Conservation (phyloP, 331 rosid genomes). For the Phaseolus coccineus region DNA sequence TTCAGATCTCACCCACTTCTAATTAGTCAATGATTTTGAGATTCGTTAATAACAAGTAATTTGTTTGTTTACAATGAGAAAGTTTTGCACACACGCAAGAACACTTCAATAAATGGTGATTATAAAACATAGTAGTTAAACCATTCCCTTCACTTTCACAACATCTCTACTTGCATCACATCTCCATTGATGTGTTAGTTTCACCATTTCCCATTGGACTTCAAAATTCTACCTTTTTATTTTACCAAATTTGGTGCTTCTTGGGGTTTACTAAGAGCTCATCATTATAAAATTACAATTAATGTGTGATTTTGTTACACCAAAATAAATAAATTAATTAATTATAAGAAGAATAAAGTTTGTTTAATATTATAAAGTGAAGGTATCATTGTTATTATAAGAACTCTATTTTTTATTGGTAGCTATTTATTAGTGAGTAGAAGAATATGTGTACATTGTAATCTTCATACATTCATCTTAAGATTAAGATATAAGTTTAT, state of each 20-base stretch:
- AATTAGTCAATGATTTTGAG: constrained; percentile 10
- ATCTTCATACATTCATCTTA: too few relatives aligned
- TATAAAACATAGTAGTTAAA: background rate
- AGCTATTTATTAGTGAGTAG: too few relatives aligned
- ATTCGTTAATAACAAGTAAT: background rate
- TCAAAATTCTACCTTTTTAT: background rate
- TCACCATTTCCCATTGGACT: background rate
- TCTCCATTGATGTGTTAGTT: background rate
- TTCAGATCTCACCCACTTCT: background rate
- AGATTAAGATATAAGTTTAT: too few relatives aligned
- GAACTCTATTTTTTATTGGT: too few relatives aligned
- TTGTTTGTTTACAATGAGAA: background rate
- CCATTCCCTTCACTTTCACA: background rate
- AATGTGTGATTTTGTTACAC: background rate
- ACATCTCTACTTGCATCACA: background rate
- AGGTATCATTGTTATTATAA: too few relatives aligned
- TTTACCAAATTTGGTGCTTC: background rate
- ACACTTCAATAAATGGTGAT: background rate
- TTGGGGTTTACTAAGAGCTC: background rate
- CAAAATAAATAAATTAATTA: too few relatives aligned
- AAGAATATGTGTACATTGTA: too few relatives aligned
- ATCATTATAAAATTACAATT: background rate
- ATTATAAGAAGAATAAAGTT: too few relatives aligned
- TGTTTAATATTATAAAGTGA: too few relatives aligned
- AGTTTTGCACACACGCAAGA: background rate